Percentiles rank a stretch among this genome's conserved stretches.
These are phyloP conservation scores for Fremontodendron californicum DNA, from an alignment of 345 rosid genomes.

Conservation along the genomic window DNA sequence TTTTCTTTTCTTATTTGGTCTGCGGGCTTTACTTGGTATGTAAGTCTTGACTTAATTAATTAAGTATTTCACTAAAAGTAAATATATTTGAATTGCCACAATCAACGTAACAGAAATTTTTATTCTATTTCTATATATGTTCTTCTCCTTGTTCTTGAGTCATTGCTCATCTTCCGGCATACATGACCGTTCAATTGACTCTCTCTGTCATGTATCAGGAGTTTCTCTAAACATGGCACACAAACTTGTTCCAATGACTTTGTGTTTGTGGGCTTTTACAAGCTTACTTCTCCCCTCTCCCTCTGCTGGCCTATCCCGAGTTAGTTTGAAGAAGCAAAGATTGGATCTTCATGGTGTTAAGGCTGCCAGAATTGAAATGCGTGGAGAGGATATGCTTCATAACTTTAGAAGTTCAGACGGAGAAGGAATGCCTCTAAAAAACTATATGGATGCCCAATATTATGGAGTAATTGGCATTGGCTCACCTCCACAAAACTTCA, in stretches of 20 bases:
- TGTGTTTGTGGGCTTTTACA: conserved; percentile 43
- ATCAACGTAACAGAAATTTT: background rate
- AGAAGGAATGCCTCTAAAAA: conserved; percentile 54
- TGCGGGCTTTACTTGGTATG: background rate
- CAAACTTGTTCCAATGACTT: conserved; percentile 23
- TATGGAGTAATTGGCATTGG: conserved; percentile 74
- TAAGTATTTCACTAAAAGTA: background rate
- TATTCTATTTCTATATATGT: background rate
- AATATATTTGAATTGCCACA: background rate
- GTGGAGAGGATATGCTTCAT: conserved; percentile 1
- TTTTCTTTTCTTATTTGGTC: too few species aligned
- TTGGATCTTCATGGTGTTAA: conserved; percentile 39
- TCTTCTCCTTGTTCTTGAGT: background rate
- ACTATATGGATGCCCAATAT: conserved; percentile 71
- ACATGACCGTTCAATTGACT: background rate
- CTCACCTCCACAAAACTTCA: conserved; percentile 66
- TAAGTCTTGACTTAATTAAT: background rate
- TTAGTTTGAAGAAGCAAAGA: conserved; percentile 60
- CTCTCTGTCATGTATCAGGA: conserved; percentile 6
- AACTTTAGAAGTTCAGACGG: conserved; percentile 23
- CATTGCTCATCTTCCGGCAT: background rate
- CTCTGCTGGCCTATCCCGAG: conserved; percentile 46
- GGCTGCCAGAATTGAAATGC: conserved; percentile 36
- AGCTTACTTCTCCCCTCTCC: conserved; percentile 44
- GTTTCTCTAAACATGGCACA: conserved; percentile 28